Conservation (phyloP, 208 protist species). For the Leishmania braziliensis region DNA sequence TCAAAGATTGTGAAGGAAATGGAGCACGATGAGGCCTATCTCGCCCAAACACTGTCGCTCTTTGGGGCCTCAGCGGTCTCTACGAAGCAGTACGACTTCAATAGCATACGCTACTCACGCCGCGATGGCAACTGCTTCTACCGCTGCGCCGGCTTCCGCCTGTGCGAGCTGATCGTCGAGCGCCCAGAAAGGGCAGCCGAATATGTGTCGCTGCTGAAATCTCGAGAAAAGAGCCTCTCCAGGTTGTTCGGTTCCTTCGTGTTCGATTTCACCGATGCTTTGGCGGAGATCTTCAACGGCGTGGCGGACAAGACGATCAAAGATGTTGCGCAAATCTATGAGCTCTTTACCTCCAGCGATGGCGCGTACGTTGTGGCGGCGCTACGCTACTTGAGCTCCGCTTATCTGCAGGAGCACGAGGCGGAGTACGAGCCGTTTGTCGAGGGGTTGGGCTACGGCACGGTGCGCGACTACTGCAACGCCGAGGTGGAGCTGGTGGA, state of each 20-base stretch:
- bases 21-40: conserved; percentile 36
- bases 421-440: conserved; percentile 82
- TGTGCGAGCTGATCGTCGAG: conserved; percentile 47
- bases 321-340: conserved; percentile 24
- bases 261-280: conserved; percentile 73
- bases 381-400: conserved; percentile 76
- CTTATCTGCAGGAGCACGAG: conserved; percentile 57
- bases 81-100: conserved; percentile 23
- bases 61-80: conserved; percentile 18
- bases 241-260: conserved; percentile 67
- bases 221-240: conserved; percentile 31
- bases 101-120: conserved; percentile 60
- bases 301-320: conserved; percentile 36
- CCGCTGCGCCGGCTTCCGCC: conserved; percentile 64
- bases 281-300: conserved; percentile 31
- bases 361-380: conserved; percentile 66
- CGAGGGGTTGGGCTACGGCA: conserved; percentile 60
- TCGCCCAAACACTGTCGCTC: conserved; percentile 54
- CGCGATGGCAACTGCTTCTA: conserved; percentile 92
- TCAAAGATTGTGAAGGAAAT: conserved; percentile 51
- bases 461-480: conserved; percentile 64
- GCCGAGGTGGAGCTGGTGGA: conserved; percentile 77
- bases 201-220: conserved; percentile 24
- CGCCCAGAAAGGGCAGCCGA: conserved; percentile 19
- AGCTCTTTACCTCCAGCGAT: conserved; percentile 35